These are phyloP conservation scores for Ophiocytium majus DNA, from an alignment of 352 stramenopile species.

Conservation along the genomic window DNA sequence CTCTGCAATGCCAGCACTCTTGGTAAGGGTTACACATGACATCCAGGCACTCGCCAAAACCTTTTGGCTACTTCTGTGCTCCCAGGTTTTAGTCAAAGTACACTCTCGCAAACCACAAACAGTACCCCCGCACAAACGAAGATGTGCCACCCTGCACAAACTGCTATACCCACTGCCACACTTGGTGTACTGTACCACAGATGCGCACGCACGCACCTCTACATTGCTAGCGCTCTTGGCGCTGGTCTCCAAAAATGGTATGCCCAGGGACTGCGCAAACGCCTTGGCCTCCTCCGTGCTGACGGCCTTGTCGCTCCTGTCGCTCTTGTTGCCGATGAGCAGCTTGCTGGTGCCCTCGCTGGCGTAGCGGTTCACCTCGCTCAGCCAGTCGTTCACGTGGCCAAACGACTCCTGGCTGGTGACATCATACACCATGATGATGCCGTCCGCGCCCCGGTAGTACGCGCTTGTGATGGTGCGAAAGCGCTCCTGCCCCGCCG, in stretches of 20 bases:
- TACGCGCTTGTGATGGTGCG: conserved; percentile 98
- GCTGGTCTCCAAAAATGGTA: conserved; percentile 98
- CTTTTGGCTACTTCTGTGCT: too few relatives aligned
- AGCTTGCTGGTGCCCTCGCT: conserved; percentile 98
- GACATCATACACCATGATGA: conserved; percentile 99
- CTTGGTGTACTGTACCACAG: not conserved
- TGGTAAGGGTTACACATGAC: too few relatives aligned
- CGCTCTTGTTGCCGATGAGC: conserved; percentile 98
- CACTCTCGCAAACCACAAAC: too few relatives aligned
- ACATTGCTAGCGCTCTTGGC: conserved; percentile 98
- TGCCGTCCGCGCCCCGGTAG: conserved; percentile 97
- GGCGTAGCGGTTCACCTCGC: conserved; percentile 97
- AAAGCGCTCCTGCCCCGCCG: conserved; percentile 98
- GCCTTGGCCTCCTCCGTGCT: conserved; percentile 91
- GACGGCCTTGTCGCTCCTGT: conserved; percentile 91
- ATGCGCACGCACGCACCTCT: conserved; percentile 59
- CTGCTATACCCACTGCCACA: too few relatives aligned
- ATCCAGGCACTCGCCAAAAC: too few relatives aligned
- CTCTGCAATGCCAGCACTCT: too few relatives aligned
- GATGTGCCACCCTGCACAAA: too few relatives aligned
- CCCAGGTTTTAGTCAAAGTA: too few relatives aligned
- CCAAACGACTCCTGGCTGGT: conserved; percentile 98
- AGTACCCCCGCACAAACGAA: too few relatives aligned
- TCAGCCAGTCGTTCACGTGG: conserved; percentile 98
- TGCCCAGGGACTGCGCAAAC: conserved; percentile 91